These are phyloP conservation scores for Ceratocystis colombiana DNA, from an alignment of 2,329 filamentous ascomycete species.

Conservation along the genomic window DNA sequence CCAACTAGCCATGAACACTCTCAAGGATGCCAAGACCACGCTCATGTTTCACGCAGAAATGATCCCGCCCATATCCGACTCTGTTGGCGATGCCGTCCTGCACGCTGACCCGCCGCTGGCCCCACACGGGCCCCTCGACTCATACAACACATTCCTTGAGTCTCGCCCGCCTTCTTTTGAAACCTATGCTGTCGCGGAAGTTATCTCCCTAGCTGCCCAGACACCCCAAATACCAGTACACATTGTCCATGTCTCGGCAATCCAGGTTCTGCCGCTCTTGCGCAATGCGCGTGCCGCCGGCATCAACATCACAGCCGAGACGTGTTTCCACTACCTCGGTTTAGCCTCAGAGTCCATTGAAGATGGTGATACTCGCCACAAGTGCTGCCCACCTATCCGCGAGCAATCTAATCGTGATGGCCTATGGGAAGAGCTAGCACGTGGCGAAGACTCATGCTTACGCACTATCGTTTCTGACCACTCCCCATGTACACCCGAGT, in stretches of 20 bases:
- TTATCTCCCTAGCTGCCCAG: slow-evolving; percentile 67
- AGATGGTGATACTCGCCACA: slow-evolving; percentile 81
- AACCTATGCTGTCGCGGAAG: slow-evolving; percentile 79
- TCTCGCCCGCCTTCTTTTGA: slow-evolving; percentile 85
- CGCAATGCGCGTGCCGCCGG: slow-evolving; percentile 61
- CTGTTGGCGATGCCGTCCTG: slow-evolving; percentile 68
- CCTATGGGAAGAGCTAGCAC: slow-evolving; percentile 72
- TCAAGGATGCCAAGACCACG: slow-evolving; percentile 73
- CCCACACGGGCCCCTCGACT: slow-evolving; percentile 60
- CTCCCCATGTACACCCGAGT: slow-evolving; percentile 86
- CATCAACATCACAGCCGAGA: slow-evolving; percentile 83
- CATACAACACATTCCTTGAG: slow-evolving; percentile 83
- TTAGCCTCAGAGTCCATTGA: slow-evolving; percentile 72
- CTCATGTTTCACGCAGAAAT: slow-evolving; percentile 99
- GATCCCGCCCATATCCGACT: slow-evolving; percentile 75
- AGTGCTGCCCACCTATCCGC: slow-evolving; percentile 90
- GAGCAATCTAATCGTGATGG: slow-evolving; percentile 69
- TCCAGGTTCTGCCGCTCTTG: slow-evolving; percentile 73
- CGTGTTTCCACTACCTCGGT: slow-evolving; percentile 89
- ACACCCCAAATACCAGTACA: slow-evolving; percentile 79
- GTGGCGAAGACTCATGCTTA: slow-evolving; percentile 61
- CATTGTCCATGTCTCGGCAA: slow-evolving; percentile 87
- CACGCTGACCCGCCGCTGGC: slow-evolving; percentile 57
- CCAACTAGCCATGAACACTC: slow-evolving; percentile 63
- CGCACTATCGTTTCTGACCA: slow-evolving; percentile 90